Conservation (phyloP, 371 early-diverging fungal genomes). For the Cokeromyces recurvatus region DNA sequence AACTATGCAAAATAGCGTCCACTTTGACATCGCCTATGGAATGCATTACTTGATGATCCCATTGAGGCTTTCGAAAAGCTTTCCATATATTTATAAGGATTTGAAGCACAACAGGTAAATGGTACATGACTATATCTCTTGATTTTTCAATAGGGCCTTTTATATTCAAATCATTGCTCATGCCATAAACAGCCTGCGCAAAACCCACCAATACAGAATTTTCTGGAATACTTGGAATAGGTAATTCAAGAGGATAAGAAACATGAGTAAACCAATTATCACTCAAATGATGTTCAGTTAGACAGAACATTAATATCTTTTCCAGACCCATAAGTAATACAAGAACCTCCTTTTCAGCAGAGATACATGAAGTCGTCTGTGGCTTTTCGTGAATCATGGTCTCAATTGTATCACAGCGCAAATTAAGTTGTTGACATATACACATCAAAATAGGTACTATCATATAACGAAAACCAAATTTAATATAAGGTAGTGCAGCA, state of each 20-base stretch:
- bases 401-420: conserved; percentile 38
- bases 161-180: conserved; percentile 16
- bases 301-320: conserved; percentile 56
- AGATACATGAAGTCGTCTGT: neutral
- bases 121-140: conserved; percentile 45
- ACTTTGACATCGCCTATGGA: conserved; percentile 33
- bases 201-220: conserved; percentile 25
- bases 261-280: conserved; percentile 31
- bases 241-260: conserved; percentile 3
- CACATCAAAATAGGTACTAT: conserved; percentile 60
- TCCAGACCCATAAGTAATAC: conserved; percentile 63
- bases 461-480: conserved; percentile 55
- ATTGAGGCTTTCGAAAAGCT: conserved; percentile 39
- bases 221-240: conserved; percentile 16
- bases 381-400: conserved; percentile 30
- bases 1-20: conserved; percentile 40
- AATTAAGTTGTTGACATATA: conserved; percentile 58
- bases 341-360: conserved; percentile 50
- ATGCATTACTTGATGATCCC: conserved; percentile 12
- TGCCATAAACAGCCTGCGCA: conserved; percentile 24
- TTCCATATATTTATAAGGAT: conserved; percentile 51
- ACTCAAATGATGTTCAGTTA: conserved; percentile 40
- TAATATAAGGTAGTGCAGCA: conserved; percentile 56
- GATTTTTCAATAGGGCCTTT: conserved; percentile 17
- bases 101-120: conserved; percentile 51